Base-by-base conservation (phyloP, 768 basidiomycete genomes). In the Serendipita indica region DNA sequence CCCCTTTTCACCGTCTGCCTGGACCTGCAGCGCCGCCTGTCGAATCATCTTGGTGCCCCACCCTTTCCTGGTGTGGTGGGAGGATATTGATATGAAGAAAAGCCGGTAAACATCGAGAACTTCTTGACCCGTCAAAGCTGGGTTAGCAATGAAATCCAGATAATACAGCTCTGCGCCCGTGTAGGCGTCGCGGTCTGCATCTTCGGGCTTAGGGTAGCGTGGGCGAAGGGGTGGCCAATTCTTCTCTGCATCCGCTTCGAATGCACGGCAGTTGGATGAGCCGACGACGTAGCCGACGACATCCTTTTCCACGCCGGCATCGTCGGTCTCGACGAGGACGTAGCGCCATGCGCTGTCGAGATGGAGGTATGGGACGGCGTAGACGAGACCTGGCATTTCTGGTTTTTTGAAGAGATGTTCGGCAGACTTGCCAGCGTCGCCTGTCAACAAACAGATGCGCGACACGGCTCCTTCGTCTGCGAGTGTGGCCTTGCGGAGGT, bases 241-340 rank as follows among this genome's bases (percentile, higher is more conserved):
- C 45, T 74, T 71, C 20, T 71, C 68, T 1, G 79, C 73, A 62
- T 76, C 74, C 33, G 70, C 68, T 66, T 87, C 83, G 66, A 79
- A 88, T 3, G 72, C 71, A 33, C 80, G 77, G 33, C 85, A 83
- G 67, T 89, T 83, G 39, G 72, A 73, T 18, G 86, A 75, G 49
- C 83, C 83, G 33, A 89, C 68, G 60, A 80, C 69, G 66, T 89
- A 89, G 33, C 88, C 88, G 39, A 89, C 83, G 1, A 82, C 77
- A n/a, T n/a, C n/a, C 45, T 65, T 64, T 35, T 75, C 72, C 6
- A 69, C 66, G 25, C 28, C 18, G 25, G 41, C 59, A 32, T 27
- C 45, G 63, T 41, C 12, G n/a, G 22, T 16, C 45, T 82, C 80
- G 39, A 78, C 80, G 66, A 90, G 70, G 39, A 89, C 85, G 67